Percentiles rank a stretch among this genome's conserved stretches.
Evolutionary conservation across 805 yeast genomes (phyloP).

Genomic region (Saccharomycopsis sp.): DNA sequence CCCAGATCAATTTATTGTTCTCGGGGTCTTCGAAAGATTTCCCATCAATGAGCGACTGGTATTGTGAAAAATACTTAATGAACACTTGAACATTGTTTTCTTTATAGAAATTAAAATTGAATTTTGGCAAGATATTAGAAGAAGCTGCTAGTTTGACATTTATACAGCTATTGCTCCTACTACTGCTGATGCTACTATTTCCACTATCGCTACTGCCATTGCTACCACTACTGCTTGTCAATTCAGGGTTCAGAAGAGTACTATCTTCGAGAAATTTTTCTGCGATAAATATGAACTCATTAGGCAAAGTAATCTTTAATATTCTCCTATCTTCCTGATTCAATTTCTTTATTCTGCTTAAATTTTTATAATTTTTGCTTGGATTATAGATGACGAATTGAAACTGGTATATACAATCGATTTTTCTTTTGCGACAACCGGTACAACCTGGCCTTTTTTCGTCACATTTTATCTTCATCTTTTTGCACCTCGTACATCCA

Average conservation of each 20-base stretch:
- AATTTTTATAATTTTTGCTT: neutral
- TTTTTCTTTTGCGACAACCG: constrained; percentile 10
- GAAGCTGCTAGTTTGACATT: too few species aligned
- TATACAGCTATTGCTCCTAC: neutral
- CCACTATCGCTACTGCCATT: constrained; percentile 3
- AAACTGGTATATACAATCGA: constrained; percentile 10
- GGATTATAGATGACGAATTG: constrained; percentile 17
- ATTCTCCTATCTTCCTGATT: constrained; percentile 6
- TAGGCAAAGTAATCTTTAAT: constrained; percentile 16
- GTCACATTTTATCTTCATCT: constrained; percentile 18
- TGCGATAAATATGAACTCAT: constrained; percentile 14
- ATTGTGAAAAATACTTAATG: neutral
- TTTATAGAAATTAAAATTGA: constrained; percentile 7
- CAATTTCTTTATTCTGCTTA: neutral
- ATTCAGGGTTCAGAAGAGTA: neutral
- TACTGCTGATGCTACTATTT: constrained; percentile 4
- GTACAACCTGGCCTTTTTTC: constrained; percentile 12
- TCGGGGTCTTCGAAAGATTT: constrained; percentile 8
- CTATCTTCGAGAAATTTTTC: constrained; percentile 14
- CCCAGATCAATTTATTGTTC: constrained; percentile 3
- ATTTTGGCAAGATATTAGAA: constrained; percentile 3
- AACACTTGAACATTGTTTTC: neutral
- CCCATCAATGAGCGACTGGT: constrained; percentile 6
- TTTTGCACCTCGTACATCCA: constrained; percentile 18
- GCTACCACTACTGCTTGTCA: neutral